Conservation (phyloP, 2,329 filamentous ascomycete species). For the Bimuria novae-zelandiae region DNA sequence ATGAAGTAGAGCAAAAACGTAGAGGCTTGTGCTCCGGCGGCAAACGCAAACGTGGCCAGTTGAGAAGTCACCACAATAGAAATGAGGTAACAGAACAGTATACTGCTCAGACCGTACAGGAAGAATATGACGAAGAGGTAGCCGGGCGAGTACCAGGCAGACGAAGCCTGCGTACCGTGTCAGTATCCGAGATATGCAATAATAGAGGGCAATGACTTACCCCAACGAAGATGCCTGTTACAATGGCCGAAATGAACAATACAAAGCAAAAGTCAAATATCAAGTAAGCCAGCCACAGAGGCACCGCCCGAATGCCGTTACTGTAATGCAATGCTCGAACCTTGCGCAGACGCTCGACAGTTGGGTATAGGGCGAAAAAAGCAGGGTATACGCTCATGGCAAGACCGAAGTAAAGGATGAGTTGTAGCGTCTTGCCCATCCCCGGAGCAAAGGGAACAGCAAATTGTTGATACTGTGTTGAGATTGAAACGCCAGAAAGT, state of each 20-base stretch:
- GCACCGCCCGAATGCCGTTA: constrained; percentile 81
- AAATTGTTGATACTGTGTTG: constrained; percentile 74
- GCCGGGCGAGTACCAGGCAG: constrained; percentile 75
- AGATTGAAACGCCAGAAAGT: constrained; percentile 69
- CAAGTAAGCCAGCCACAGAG: constrained; percentile 84
- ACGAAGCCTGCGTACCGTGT: constrained; percentile 49
- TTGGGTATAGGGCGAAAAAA: constrained; percentile 88
- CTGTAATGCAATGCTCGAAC: constrained; percentile 88
- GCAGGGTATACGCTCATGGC: constrained; percentile 79
- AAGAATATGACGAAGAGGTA: constrained; percentile 83
- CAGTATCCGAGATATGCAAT: constrained; percentile 5
- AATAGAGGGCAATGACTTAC: constrained; percentile 22
- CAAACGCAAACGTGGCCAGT: constrained; percentile 81
- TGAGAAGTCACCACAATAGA: constrained; percentile 81
- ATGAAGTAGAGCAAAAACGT: constrained; percentile 56
- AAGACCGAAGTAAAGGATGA: constrained; percentile 81
- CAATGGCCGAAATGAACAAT: constrained; percentile 66
- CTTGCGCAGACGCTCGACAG: constrained; percentile 76
- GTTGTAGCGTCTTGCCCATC: constrained; percentile 74
- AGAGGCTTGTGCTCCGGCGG: constrained; percentile 72
- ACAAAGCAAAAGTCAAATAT: constrained; percentile 80
- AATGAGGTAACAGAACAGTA: constrained; percentile 76
- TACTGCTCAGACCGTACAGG: constrained; percentile 79
- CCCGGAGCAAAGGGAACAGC: constrained; percentile 72
- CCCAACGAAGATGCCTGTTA: constrained; percentile 70